These are phyloP conservation scores for Curvularia hawaiiensis DNA, from an alignment of 2,329 filamentous ascomycete species.

Conservation along the genomic window DNA sequence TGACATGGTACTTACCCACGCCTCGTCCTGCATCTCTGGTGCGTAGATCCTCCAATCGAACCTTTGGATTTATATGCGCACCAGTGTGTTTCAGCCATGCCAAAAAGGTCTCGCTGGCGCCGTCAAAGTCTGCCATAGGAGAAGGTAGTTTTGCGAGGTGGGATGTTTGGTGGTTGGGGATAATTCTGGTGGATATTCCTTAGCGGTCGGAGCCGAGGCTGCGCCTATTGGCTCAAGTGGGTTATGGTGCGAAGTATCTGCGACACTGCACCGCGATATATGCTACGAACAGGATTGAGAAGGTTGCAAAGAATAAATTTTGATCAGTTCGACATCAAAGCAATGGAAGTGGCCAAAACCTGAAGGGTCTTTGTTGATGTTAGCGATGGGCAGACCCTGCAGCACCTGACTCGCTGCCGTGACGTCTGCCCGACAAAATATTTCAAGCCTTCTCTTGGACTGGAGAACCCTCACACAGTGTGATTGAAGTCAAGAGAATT, in stretches of 20 bases:
- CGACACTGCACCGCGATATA: not conserved
- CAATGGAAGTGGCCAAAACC: not conserved
- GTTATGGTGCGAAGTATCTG: constrained; percentile 7
- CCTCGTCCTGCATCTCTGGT: constrained; percentile 63
- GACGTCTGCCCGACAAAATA: not conserved
- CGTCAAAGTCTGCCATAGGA: constrained; percentile 45
- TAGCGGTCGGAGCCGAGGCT: constrained; percentile 28
- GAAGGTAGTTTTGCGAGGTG: constrained; percentile 19
- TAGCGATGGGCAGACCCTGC: constrained; percentile 5
- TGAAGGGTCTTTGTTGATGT: not conserved
- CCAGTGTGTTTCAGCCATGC: constrained; percentile 61
- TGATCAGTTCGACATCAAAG: not conserved
- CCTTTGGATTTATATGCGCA: constrained; percentile 62
- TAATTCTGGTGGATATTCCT: constrained; percentile 26
- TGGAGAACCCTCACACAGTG: not conserved
- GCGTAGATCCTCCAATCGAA: constrained; percentile 63
- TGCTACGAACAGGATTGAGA: not conserved
- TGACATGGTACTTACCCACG: constrained; percentile 60
- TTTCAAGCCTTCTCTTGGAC: not conserved
- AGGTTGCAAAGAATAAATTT: not conserved
- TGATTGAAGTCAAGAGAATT: not conserved
- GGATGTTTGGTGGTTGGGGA: constrained; percentile 20
- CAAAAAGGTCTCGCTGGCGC: constrained; percentile 58
- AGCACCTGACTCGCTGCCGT: constrained; percentile 8
- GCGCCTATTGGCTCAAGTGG: constrained; percentile 27